These are phyloP conservation scores for Fusarium sp. DNA, from an alignment of 2,329 filamentous ascomycete species.

Conservation along the genomic window DNA sequence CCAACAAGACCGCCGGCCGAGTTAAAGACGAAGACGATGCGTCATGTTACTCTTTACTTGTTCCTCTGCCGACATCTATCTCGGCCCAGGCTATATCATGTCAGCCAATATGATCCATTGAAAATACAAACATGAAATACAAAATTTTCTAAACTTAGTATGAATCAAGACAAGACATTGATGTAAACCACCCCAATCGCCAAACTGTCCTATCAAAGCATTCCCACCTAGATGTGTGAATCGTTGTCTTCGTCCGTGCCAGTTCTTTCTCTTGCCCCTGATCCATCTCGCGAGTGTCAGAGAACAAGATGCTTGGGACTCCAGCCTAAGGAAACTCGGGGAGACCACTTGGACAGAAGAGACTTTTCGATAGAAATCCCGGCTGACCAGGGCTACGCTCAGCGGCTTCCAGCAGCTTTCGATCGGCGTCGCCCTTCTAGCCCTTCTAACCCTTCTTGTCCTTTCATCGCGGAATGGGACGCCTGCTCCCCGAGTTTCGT, in stretches of 20 bases:
- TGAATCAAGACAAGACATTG: slow-evolving; percentile 48
- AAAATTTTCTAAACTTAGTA: slow-evolving; percentile 34
- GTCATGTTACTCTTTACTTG: not conserved
- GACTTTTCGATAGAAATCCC: slow-evolving; percentile 30
- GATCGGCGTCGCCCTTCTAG: slow-evolving; percentile 23
- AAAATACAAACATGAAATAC: slow-evolving; percentile 15
- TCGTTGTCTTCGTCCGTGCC: slow-evolving; percentile 48
- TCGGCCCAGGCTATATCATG: not conserved
- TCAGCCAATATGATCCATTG: not conserved
- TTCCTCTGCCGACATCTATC: not conserved
- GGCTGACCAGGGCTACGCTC: slow-evolving; percentile 18
- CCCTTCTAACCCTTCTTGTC: slow-evolving; percentile 29
- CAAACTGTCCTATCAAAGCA: slow-evolving; percentile 63
- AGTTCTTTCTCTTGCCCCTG: slow-evolving; percentile 20
- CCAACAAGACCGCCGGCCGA: not conserved
- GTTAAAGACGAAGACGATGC: not conserved
- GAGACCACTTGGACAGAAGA: slow-evolving; percentile 25
- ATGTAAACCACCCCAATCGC: slow-evolving; percentile 65
- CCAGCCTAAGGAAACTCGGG: slow-evolving; percentile 38
- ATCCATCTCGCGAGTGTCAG: slow-evolving; percentile 35
- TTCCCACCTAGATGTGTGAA: slow-evolving; percentile 55
- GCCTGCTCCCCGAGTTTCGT: slow-evolving; percentile 42
- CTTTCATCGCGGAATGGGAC: slow-evolving; percentile 40
- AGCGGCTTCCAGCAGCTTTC: slow-evolving; percentile 20
- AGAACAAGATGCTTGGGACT: slow-evolving; percentile 47